Evolutionary conservation across 352 stramenopile species (phyloP), one percentile per base, ranked within the genome.

Genomic region (Globisporangium abappressorium): DNA sequence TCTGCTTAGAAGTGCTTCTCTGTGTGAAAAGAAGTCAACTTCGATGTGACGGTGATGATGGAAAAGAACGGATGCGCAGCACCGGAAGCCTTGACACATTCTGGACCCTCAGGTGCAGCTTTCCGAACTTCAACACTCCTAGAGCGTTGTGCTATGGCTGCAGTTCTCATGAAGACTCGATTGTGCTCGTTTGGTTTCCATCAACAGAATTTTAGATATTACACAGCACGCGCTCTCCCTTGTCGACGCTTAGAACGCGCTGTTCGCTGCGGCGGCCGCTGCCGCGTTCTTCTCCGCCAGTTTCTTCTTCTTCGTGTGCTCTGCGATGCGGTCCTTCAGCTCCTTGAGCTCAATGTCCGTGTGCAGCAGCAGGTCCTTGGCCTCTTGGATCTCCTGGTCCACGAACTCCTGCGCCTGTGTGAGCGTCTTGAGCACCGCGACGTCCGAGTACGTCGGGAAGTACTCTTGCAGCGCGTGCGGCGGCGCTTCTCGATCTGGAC

Each of bases 371-470:
- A 87, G 26, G 43, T 89, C 84, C 59, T 95, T 95, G 26, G 85
- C 80, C 20, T 91, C 80, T 9, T 89, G 76, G 26, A 93, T 71
- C 61, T 93, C 86, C 24, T 89, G 76, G 14, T 76, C 81, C n/a
- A 95, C 74, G 55, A 93, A 97, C 22, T 83, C 81, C 69, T 97
- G 81, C 2, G 93, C 94, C 33, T 84, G 77, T 0, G 92, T 62
- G 61, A 99, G 76, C 2, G 75, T 83, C 70, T 98, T 86, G 3
- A 98, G 80, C 60, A 98, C 82, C 6, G 87, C 79, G 57, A 95
- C 74, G 71, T 99, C 96, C 24, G 84, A 94, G 70, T 97, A 99
- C 4, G 70, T 80, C 0, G 86, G 78, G 57, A 98, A 90, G 62
- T 95, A 79, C 59, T 97, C 89, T 55, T 94, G 81, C 65, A 97